A percentile compares a stretch with the other conserved stretches of the same genome.
These are phyloP conservation scores for Hypoxylon sp. DNA, from an alignment of 2,329 filamentous ascomycete species.

Conservation along the genomic window DNA sequence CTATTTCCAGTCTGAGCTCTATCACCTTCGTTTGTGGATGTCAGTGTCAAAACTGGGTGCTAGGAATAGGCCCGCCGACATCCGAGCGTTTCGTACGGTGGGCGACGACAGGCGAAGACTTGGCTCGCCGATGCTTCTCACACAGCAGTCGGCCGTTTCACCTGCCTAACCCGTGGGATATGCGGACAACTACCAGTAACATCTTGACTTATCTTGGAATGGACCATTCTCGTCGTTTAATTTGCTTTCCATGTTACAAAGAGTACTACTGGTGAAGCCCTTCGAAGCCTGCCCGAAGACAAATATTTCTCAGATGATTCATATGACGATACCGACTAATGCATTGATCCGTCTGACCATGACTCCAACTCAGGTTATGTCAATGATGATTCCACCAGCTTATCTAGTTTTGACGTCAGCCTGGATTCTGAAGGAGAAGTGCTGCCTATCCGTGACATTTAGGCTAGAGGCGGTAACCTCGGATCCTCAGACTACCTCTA, in stretches of 20 bases:
- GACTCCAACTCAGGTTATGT: not conserved
- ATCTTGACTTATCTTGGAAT: too few species aligned
- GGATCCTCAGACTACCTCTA: not conserved
- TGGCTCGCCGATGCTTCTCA: conserved; percentile 31
- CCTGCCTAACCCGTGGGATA: not conserved
- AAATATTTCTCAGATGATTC: too few species aligned
- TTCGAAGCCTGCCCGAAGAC: too few species aligned
- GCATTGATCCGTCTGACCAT: too few species aligned
- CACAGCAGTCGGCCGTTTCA: not conserved
- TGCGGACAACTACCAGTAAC: not conserved
- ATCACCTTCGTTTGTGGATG: conserved; percentile 26
- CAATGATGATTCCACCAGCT: not conserved
- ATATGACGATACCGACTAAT: too few species aligned
- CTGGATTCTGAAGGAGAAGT: not conserved
- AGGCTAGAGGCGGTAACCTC: not conserved
- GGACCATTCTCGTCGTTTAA: too few species aligned
- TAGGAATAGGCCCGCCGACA: not conserved
- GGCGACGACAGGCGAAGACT: conserved; percentile 33
- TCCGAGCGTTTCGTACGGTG: conserved; percentile 19
- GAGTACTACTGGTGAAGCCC: too few species aligned
- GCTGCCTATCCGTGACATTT: too few species aligned
- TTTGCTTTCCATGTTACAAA: too few species aligned
- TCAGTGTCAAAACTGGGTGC: not conserved
- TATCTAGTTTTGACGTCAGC: not conserved
- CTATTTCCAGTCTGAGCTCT: conserved; percentile 34